phyloP scores from a whole-genome alignment of 257 asterid species.

The Linaria vulgaris region DNA sequence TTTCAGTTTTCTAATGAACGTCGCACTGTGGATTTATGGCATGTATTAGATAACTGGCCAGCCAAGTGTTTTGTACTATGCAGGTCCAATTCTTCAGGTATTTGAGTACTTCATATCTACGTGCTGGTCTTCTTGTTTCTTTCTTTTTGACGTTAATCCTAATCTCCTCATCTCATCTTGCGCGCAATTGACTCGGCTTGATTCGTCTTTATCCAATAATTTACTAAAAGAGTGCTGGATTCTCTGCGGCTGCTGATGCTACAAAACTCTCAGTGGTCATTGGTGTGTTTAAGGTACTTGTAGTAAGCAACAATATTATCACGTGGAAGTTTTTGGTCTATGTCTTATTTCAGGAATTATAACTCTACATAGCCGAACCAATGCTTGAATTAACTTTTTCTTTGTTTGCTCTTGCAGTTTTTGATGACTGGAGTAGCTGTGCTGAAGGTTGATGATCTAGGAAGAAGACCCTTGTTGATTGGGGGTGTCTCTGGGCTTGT shows the following conservation, averaged over 20 bases:
- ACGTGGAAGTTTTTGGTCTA: neutral
- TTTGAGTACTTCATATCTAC: slow-evolving; percentile 4
- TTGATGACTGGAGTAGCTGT: slow-evolving; percentile 94
- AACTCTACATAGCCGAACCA: neutral
- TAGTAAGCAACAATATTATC: slow-evolving; percentile 15
- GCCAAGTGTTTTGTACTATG: slow-evolving; percentile 96
- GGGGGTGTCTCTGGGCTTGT: slow-evolving; percentile 91
- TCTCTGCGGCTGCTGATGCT: slow-evolving; percentile 96
- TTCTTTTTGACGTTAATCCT: neutral
- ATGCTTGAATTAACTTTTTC: neutral
- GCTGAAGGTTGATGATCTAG: slow-evolving; percentile 91
- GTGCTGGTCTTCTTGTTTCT: slow-evolving; percentile 4
- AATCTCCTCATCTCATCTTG: slow-evolving; percentile 4
- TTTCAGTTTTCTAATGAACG: slow-evolving; percentile 6
- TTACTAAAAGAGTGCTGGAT: slow-evolving; percentile 79
- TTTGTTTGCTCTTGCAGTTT: slow-evolving; percentile 44
- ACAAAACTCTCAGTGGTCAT: slow-evolving; percentile 82
- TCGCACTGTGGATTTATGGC: slow-evolving; percentile 18
- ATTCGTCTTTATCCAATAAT: slow-evolving; percentile 18
- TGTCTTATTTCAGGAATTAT: neutral
- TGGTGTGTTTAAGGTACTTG: slow-evolving; percentile 86
- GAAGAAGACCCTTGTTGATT: slow-evolving; percentile 88
- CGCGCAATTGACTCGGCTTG: slow-evolving; percentile 16
- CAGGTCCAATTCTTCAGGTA: slow-evolving; percentile 98
- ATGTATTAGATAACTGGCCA: slow-evolving; percentile 85